Percentiles rank a stretch among this genome's conserved stretches.
Evolutionary conservation across 106 monocot species (phyloP).

Genomic region (Chionographis japonica): DNA sequence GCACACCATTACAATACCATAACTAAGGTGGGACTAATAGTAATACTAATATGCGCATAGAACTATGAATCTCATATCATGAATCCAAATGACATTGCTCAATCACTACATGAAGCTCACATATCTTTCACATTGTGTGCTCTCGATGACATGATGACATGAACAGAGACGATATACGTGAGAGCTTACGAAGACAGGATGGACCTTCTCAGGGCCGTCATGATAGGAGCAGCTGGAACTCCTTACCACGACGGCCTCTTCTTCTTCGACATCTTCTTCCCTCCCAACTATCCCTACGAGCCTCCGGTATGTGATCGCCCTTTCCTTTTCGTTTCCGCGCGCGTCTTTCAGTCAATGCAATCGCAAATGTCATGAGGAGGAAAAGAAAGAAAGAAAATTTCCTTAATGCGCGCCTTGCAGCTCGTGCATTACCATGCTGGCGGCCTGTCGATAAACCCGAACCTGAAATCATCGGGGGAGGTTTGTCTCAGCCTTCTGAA

Average conservation of each 20-base stretch:
- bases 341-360: neutral
- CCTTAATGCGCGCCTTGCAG: constrained; percentile 9
- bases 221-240: constrained; percentile 37
- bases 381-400: too few species aligned
- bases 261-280: constrained; percentile 41
- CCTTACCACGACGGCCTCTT: constrained; percentile 47
- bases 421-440: constrained; percentile 39
- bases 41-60: too few species aligned
- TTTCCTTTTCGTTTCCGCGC: neutral
- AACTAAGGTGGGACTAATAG: too few species aligned
- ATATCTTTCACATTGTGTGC: neutral
- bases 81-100: too few species aligned
- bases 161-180: constrained; percentile 33
- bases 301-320: constrained; percentile 31
- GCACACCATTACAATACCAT: too few species aligned
- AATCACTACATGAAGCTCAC: neutral
- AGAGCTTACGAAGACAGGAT: constrained; percentile 47
- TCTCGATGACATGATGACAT: neutral
- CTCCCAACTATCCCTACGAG: constrained; percentile 19
- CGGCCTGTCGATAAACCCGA: constrained; percentile 50
- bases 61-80: too few species aligned
- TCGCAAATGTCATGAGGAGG: neutral
- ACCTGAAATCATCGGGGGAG: constrained; percentile 43
- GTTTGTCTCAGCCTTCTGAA: constrained; percentile 54
- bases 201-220: constrained; percentile 40